phyloP scores from a whole-genome alignment of 805 yeast genomes.

The Yarrowia sp. region DNA sequence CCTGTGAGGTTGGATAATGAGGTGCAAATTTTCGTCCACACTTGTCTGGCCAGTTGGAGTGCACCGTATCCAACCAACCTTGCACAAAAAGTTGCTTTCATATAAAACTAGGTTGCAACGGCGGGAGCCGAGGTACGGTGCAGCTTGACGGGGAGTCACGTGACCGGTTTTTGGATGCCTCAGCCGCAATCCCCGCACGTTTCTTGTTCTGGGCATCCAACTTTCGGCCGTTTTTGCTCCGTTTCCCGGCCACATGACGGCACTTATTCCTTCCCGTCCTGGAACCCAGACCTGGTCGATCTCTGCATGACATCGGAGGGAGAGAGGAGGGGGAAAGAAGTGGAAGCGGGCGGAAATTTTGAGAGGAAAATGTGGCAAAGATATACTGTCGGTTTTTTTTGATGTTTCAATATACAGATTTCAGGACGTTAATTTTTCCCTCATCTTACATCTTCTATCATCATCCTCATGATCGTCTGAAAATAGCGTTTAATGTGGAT shows the following conservation, averaged over 20 bases:
- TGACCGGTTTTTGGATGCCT: background rate
- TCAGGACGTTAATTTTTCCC: no score
- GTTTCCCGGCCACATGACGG: background rate
- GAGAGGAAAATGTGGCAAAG: no score
- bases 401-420: no score
- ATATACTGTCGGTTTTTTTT: no score
- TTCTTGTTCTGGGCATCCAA: background rate
- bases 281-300: background rate
- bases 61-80: conserved; percentile 4
- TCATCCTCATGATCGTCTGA: no score
- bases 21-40: background rate
- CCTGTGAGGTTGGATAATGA: background rate
- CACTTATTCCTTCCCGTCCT: background rate
- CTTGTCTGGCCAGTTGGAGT: background rate
- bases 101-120: background rate
- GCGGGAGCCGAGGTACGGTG: background rate
- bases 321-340: no score
- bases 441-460: no score
- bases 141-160: background rate
- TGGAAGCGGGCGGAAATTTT: no score
- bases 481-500: conserved; percentile 22
- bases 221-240: background rate
- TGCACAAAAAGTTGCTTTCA: background rate
- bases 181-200: background rate
- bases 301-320: conserved; percentile 5